Conservation (phyloP, 768 basidiomycete species). For the Ramaria sp. region DNA sequence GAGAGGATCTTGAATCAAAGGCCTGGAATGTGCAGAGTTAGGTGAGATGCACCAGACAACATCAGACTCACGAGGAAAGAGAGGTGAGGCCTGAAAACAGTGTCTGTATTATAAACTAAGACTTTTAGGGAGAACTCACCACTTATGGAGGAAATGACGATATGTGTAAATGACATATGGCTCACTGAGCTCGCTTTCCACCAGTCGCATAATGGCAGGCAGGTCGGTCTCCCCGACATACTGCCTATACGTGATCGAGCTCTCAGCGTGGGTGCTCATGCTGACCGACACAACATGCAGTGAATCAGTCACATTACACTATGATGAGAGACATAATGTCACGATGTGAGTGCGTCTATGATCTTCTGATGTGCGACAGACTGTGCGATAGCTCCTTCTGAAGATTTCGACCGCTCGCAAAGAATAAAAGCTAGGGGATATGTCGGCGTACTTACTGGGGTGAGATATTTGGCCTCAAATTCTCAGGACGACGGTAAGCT, state of each 20-base stretch:
- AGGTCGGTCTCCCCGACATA: conserved; percentile 73
- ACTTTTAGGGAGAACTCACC: conserved; percentile 44
- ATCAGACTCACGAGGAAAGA: conserved; percentile 53
- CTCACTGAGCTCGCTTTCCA: conserved; percentile 88
- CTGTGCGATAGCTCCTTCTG: too few species aligned
- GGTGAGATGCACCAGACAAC: background rate
- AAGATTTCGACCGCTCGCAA: too few species aligned
- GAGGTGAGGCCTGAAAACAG: conserved; percentile 66
- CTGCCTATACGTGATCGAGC: conserved; percentile 50
- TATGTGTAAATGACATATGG: conserved; percentile 96
- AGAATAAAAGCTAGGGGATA: too few species aligned
- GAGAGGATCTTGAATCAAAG: conserved; percentile 36
- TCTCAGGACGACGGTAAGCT: background rate
- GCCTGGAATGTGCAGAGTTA: conserved; percentile 29
- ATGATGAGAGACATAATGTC: background rate
- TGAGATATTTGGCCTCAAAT: too few species aligned
- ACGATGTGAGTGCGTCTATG: background rate
- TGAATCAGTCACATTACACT: background rate
- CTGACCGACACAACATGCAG: too few species aligned
- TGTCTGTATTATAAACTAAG: background rate
- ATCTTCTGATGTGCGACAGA: background rate
- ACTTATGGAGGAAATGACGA: conserved; percentile 92
- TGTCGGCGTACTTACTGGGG: too few species aligned
- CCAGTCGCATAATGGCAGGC: conserved; percentile 74
- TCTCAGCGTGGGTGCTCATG: background rate